A percentile compares a stretch with the other conserved stretches of the same genome.
Evolutionary conservation across 352 stramenopile genomes (phyloP).

Genomic region (Phytophthora ramorum): DNA sequence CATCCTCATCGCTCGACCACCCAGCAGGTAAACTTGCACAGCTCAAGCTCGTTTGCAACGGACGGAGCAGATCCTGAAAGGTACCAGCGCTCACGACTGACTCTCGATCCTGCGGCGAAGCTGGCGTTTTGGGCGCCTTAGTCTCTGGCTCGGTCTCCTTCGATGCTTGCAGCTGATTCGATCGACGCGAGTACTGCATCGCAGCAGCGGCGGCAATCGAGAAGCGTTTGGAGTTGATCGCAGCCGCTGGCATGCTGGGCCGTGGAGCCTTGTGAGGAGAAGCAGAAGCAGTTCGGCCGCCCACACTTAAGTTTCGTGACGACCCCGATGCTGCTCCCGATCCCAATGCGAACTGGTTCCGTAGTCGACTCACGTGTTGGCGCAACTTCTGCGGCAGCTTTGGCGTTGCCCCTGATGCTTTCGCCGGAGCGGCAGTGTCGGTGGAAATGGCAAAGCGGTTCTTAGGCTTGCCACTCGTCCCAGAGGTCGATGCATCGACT

Average conservation of each 20-base stretch:
- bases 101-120: constrained; percentile 2
- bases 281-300: constrained; percentile 19
- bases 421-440: constrained; percentile 6
- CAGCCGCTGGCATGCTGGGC: constrained; percentile 10
- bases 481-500: background rate
- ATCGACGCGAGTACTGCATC: constrained; percentile 46
- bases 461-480: constrained; percentile 13
- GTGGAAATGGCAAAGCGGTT: constrained; percentile 21
- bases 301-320: constrained; percentile 18
- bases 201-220: constrained; percentile 20
- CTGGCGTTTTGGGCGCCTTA: background rate
- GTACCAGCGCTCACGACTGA: constrained; percentile 7
- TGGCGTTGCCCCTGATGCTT: constrained; percentile 10
- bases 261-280: constrained; percentile 15
- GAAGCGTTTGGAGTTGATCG: constrained; percentile 26
- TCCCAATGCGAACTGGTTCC: constrained; percentile 49
- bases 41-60: constrained; percentile 66
- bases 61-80: constrained; percentile 62
- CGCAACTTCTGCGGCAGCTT: constrained; percentile 67
- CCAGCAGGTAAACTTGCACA: constrained; percentile 43
- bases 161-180: constrained; percentile 35
- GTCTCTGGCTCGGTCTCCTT: constrained; percentile 16
- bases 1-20: constrained; percentile 47
- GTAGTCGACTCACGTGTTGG: constrained; percentile 54
- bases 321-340: constrained; percentile 19